Evolutionary conservation across 495 filamentous ascomycete species (phyloP).

Genomic region (Zalerion maritima): DNA sequence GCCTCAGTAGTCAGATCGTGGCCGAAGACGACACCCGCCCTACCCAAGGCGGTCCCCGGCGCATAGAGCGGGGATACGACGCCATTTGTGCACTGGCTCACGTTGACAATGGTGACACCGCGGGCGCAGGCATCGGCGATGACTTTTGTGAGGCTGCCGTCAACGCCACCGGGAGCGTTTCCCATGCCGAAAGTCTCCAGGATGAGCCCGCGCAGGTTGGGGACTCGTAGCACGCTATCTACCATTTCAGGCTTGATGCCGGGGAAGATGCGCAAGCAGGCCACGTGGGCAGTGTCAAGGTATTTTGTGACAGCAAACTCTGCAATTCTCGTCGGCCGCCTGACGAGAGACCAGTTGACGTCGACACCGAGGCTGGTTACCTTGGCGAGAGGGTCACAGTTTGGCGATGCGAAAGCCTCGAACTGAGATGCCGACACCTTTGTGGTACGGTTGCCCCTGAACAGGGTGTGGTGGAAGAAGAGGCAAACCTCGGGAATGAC

Average conservation of each 20-base stretch:
- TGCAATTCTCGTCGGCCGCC: conserved; percentile 56
- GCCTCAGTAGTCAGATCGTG: conserved; percentile 90
- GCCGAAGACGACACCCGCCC: conserved; percentile 82
- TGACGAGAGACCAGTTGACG: conserved; percentile 71
- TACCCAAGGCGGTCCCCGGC: conserved; percentile 73
- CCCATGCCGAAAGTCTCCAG: conserved; percentile 94
- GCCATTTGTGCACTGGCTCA: conserved; percentile 83
- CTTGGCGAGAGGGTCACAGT: conserved; percentile 63
- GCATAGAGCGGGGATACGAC: conserved; percentile 86
- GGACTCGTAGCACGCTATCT: conserved; percentile 67
- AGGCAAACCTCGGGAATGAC: conserved; percentile 92
- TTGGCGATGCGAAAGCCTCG: conserved; percentile 76
- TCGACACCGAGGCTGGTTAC: conserved; percentile 68
- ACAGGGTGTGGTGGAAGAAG: conserved; percentile 91
- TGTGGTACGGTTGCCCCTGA: conserved; percentile 76
- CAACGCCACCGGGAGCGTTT: conserved; percentile 75
- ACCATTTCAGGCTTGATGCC: conserved; percentile 94
- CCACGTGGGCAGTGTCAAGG: conserved; percentile 77
- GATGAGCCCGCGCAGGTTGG: conserved; percentile 67
- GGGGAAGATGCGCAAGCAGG: conserved; percentile 86
- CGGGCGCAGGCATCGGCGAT: conserved; percentile 61
- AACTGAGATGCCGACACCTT: conserved; percentile 83
- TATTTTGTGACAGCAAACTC: conserved; percentile 65
- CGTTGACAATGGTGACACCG: conserved; percentile 81
- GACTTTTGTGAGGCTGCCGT: conserved; percentile 70